Percentiles rank a stretch among this genome's conserved stretches.
Conservation (phyloP, 306 rosid genomes). For the Ziziphus jujuba region DNA sequence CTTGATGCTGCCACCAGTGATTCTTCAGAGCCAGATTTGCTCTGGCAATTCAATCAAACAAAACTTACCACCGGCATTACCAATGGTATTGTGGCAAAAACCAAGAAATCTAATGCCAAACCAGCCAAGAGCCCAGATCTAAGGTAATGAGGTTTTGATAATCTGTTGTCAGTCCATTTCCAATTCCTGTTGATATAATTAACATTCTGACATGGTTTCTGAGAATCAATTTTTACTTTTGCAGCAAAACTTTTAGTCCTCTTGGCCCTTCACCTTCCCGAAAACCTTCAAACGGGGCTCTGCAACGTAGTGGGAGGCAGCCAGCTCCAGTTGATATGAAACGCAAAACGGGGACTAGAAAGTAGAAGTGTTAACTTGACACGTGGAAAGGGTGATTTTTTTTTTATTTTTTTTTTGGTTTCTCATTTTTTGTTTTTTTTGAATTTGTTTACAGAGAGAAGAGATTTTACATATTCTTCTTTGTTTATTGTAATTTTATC, state of each 20-base stretch:
- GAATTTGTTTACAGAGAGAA: conserved; percentile 37
- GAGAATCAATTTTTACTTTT: conserved; percentile 17
- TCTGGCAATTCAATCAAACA: conserved; percentile 86
- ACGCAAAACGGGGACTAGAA: conserved; percentile 70
- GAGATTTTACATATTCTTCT: conserved; percentile 18
- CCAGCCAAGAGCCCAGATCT: conserved; percentile 59
- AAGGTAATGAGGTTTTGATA: conserved; percentile 48
- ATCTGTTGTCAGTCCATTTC: neutral
- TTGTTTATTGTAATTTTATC: conserved; percentile 39
- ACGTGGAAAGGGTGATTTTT: conserved; percentile 31
- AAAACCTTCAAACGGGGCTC: conserved; percentile 57
- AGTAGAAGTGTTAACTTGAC: conserved; percentile 41
- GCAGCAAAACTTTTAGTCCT: conserved; percentile 58
- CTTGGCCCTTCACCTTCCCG: conserved; percentile 79
- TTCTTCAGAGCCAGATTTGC: conserved; percentile 89
- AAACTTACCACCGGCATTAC: conserved; percentile 45
- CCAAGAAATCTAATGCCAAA: conserved; percentile 46
- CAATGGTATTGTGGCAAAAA: conserved; percentile 54
- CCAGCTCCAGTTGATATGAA: conserved; percentile 71
- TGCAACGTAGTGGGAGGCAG: conserved; percentile 64
- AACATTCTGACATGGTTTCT: conserved; percentile 1
- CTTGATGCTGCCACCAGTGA: conserved; percentile 93
- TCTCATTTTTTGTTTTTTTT: conserved; percentile 23
- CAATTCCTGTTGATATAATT: no score
- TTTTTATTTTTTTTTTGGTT: conserved; percentile 20